Base-by-base conservation (phyloP, 306 rosid genomes). In the Rosa persica region DNA sequence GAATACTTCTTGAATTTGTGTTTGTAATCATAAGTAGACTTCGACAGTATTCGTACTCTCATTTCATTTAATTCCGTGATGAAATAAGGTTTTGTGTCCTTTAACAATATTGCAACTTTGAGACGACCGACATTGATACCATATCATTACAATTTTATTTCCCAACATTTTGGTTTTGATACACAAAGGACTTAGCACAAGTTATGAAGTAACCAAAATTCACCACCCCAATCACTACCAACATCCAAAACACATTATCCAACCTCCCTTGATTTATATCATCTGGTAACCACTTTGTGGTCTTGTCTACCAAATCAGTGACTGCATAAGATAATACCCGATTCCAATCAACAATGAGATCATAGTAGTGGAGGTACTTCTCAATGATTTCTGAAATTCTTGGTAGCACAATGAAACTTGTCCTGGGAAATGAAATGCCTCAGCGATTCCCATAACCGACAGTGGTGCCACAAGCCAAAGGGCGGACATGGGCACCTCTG, bases 351-450 rank as follows among this genome's bases (percentile, higher is more conserved):
- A 22, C 27, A 83, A 17, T 6, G 83, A 79, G 5, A 65, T 68
- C 86, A 83, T 79, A 5, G 81, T 83, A 3, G 83, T 83, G n/a
- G 86, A 79, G 6, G 83, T 79, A 65, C 83, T 76, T 66, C 76
- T 79, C 54, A 83, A 47, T 8, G 83, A 55, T 39, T 52, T 55
- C 5, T 83, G 84, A 65, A 80, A 80, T 16, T 80, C 80, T 23
- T 76, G 76, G 46, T 80, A 84, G 62, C 42, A 76, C 54, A 80
- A 17, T 36, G 69, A 22, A 7, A 80, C 57, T 22, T 67, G 73
- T 23, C 78, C 83, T 5, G 83, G 83, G 11, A 83, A 64, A 15
- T 79, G 80, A 30, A 83, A 83, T 40, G 27, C 86, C 65, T 83
- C 83, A 0, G 76, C 78, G 19, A 76, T 8, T n/a, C 81, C 81